Percentiles rank a stretch among this genome's conserved stretches.
Evolutionary conservation across 768 basidiomycete species (phyloP).

Genomic region (Tulasnella sp.): DNA sequence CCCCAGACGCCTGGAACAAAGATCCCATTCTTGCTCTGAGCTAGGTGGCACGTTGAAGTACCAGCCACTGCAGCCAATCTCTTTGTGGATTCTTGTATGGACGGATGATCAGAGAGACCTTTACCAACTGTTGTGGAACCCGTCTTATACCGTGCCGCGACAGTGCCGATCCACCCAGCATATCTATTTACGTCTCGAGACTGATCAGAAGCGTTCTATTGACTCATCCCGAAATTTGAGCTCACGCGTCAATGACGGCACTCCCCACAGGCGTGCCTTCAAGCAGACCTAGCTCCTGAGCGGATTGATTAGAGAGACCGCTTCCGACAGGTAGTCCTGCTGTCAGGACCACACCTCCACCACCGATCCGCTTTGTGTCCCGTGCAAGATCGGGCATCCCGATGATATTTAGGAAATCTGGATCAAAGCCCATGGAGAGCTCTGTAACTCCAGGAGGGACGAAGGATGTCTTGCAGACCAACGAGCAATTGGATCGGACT

Average conservation of each 20-base stretch:
- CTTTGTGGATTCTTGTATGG: conserved; percentile 63
- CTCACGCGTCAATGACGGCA: conserved; percentile 88
- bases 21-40: conserved; percentile 73
- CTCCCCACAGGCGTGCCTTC: conserved; percentile 90
- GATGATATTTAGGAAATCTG: conserved; percentile 75
- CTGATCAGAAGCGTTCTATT: too few species aligned
- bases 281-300: conserved; percentile 70
- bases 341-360: conserved; percentile 46
- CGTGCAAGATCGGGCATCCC: conserved; percentile 63
- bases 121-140: conserved; percentile 34
- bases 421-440: conserved; percentile 67
- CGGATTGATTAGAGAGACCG: conserved; percentile 68
- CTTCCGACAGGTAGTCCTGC: conserved; percentile 74
- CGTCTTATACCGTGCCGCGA: conserved; percentile 58
- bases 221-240: conserved; percentile 5
- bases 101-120: conserved; percentile 41
- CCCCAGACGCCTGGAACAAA: conserved; percentile 89
- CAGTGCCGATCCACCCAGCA: conserved; percentile 95
- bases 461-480: conserved; percentile 94
- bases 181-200: conserved; percentile 27
- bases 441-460: conserved; percentile 49
- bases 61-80: conserved; percentile 89
- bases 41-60: conserved; percentile 91
- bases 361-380: conserved; percentile 65
- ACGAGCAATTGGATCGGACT: conserved; percentile 79